A percentile compares a stretch with the other conserved stretches of the same genome.
Conservation (phyloP, 2,329 filamentous ascomycete species). For the Colletotrichum sp. region DNA sequence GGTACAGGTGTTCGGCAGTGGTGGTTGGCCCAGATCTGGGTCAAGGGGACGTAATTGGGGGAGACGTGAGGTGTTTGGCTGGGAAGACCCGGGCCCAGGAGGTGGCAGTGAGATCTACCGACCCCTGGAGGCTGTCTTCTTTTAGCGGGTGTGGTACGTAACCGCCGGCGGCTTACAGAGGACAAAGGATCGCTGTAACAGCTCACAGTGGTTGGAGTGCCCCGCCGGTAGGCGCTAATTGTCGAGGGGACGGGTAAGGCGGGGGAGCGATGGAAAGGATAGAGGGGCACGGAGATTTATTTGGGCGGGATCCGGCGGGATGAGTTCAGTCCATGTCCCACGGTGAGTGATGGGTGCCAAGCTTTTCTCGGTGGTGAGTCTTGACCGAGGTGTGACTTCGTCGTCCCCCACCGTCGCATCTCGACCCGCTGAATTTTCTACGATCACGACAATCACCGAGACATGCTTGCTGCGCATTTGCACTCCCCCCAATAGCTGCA, state of each 20-base stretch:
- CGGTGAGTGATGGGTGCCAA: not conserved
- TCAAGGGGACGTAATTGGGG: not conserved
- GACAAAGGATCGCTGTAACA: not conserved
- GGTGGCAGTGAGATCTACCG: conserved; percentile 25
- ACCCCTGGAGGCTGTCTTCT: not conserved
- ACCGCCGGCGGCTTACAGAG: not conserved
- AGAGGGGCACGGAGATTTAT: conserved; percentile 12
- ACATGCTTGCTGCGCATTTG: not conserved
- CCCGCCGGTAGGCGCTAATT: not conserved
- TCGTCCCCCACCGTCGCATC: conserved; percentile 18
- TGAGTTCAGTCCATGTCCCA: not conserved
- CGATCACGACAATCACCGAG: not conserved
- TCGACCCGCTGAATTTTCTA: conserved; percentile 18
- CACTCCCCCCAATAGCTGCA: not conserved
- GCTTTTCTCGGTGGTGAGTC: not conserved
- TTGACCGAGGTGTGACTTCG: not conserved
- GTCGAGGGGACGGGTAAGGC: not conserved
- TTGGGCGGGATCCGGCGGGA: not conserved
- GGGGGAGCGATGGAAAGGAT: not conserved
- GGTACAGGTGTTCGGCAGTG: not conserved
- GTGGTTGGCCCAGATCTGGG: not conserved
- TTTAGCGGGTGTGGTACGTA: not conserved
- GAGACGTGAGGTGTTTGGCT: not conserved
- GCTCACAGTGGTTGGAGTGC: not conserved
- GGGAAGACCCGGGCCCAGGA: conserved; percentile 19